Percentiles rank a stretch among this genome's conserved stretches.
Conservation (phyloP, 2,329 filamentous ascomycete genomes). For the Verticillium zaregamsianum region DNA sequence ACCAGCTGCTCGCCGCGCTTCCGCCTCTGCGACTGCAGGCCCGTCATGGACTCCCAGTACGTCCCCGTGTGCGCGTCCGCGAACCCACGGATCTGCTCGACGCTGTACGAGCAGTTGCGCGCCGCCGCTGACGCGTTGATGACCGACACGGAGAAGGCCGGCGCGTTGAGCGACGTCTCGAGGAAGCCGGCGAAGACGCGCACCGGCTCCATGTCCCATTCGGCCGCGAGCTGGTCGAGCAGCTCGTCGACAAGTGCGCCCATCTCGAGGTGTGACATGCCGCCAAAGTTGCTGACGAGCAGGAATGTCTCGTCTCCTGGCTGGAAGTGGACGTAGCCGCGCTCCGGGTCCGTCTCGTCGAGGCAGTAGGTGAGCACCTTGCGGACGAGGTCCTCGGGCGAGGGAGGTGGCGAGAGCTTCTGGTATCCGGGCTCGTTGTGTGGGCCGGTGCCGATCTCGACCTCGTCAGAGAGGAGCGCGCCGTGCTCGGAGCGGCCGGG, state of each 20-base stretch:
- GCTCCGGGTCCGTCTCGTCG: conserved; percentile 47
- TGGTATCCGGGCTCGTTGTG: conserved; percentile 63
- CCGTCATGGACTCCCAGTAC: conserved; percentile 48
- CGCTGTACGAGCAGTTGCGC: conserved; percentile 38
- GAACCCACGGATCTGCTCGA: conserved; percentile 54
- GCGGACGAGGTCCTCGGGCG: conserved; percentile 44
- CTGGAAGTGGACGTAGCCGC: conserved; percentile 44
- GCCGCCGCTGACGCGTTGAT: conserved; percentile 53
- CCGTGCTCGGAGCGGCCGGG: conserved; percentile 46
- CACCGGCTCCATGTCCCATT: conserved; percentile 45
- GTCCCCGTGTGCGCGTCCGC: conserved; percentile 62
- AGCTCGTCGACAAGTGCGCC: conserved; percentile 50
- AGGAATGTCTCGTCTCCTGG: conserved; percentile 45
- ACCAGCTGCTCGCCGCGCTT: conserved; percentile 40
- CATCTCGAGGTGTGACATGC: conserved; percentile 54
- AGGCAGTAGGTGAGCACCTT: conserved; percentile 58
- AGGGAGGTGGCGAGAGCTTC: conserved; percentile 48
- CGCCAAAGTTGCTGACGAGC: conserved; percentile 57
- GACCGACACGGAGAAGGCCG: conserved; percentile 66
- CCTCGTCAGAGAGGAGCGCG: conserved; percentile 43
- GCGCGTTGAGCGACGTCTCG: conserved; percentile 69
- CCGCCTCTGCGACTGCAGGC: conserved; percentile 33
- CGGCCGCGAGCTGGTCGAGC: conserved; percentile 40
- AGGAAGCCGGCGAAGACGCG: conserved; percentile 59
- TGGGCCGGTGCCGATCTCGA: conserved; percentile 63